A percentile compares a stretch with the other conserved stretches of the same genome.
These are phyloP conservation scores for Globisporangium lucens DNA, from an alignment of 352 stramenopile genomes.

Conservation along the genomic window DNA sequence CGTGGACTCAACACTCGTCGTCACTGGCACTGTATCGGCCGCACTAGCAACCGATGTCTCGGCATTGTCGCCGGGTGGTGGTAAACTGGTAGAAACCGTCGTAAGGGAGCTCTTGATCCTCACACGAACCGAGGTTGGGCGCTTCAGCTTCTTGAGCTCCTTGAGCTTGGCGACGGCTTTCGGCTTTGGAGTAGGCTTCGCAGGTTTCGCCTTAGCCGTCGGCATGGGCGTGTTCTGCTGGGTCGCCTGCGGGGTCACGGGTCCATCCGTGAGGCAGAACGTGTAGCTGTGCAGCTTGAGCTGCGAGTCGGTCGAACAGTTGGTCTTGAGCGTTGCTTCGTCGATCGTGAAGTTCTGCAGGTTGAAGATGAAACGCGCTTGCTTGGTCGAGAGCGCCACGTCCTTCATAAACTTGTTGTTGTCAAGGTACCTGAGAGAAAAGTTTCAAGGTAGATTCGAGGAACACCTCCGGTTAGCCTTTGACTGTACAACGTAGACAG, in stretches of 20 bases:
- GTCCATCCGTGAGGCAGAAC: background rate
- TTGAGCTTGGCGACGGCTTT: background rate
- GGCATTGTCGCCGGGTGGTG: background rate
- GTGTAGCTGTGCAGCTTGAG: constrained; percentile 10
- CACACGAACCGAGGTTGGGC: background rate
- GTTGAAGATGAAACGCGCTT: constrained; percentile 8
- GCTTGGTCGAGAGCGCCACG: constrained; percentile 3
- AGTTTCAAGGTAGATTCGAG: background rate
- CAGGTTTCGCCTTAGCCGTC: background rate
- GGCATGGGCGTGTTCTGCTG: background rate
- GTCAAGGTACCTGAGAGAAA: background rate
- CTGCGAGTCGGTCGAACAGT: constrained; percentile 3
- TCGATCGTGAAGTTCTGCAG: constrained; percentile 9
- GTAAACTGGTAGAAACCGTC: background rate
- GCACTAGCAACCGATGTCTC: background rate
- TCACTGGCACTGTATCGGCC: background rate
- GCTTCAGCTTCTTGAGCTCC: background rate
- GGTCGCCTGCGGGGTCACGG: background rate
- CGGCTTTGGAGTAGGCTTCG: background rate
- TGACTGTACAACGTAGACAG: too few species aligned
- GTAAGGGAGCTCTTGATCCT: background rate
- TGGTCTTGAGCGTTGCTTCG: background rate
- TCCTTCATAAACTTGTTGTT: constrained; percentile 1
- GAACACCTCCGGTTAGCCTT: background rate
- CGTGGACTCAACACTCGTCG: background rate